A percentile compares a stretch with the other conserved stretches of the same genome.
phyloP scores from a whole-genome alignment of 352 stramenopile species.

The Globisporangium rhizosaccharum region DNA sequence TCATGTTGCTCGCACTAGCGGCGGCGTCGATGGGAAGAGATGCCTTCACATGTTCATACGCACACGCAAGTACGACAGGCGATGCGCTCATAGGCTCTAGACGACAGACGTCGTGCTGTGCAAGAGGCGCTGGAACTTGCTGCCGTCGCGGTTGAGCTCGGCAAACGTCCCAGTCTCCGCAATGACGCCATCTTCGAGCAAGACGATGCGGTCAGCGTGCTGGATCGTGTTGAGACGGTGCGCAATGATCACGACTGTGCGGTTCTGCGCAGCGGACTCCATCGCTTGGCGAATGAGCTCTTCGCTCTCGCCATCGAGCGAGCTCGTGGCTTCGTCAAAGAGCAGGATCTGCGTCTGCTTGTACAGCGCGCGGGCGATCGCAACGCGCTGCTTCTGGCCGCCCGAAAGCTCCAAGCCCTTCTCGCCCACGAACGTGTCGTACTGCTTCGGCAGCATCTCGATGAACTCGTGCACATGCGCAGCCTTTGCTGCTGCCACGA shows the following conservation, averaged over 20 bases:
- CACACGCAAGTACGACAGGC: background rate
- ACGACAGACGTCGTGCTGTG: conserved; percentile 50
- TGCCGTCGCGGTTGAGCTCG: conserved; percentile 69
- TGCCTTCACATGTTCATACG: too few relatives aligned
- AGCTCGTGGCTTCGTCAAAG: conserved; percentile 84
- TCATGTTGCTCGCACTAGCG: background rate
- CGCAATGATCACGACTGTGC: conserved; percentile 81
- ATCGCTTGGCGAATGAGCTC: conserved; percentile 70
- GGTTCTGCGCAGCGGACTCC: conserved; percentile 54
- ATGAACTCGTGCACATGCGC: conserved; percentile 81
- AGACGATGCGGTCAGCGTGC: conserved; percentile 75
- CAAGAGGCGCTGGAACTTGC: conserved; percentile 71
- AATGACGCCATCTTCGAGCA: conserved; percentile 80
- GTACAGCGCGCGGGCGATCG: conserved; percentile 78
- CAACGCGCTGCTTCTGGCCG: conserved; percentile 95
- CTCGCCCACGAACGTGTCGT: conserved; percentile 96
- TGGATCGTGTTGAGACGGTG: conserved; percentile 85
- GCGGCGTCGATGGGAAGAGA: background rate
- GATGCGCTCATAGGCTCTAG: background rate
- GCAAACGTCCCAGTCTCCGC: conserved; percentile 71
- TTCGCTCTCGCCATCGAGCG: conserved; percentile 75
- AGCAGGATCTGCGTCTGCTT: conserved; percentile 78
- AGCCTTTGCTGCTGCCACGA: conserved; percentile 59
- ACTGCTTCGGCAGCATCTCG: conserved; percentile 86
- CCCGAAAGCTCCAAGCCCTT: conserved; percentile 95